These are phyloP conservation scores for Calonectria ilicicola DNA, from an alignment of 2,329 filamentous ascomycete species.

Conservation along the genomic window DNA sequence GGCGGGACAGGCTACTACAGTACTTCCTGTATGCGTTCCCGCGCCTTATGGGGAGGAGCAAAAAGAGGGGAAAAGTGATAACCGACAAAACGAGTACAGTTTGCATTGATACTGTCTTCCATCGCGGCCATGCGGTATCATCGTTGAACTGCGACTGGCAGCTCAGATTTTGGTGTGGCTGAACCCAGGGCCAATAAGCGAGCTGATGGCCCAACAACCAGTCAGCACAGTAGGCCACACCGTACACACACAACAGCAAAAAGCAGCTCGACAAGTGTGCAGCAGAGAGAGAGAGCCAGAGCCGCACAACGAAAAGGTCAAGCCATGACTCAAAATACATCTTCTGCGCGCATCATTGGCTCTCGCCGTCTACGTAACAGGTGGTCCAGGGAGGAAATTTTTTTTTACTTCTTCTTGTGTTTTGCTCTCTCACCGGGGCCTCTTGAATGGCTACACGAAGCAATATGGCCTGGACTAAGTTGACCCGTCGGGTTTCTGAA, in stretches of 20 bases:
- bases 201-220: not conserved
- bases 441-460: not conserved
- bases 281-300: not conserved
- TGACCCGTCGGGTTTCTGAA: not conserved
- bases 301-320: constrained; percentile 1
- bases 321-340: constrained; percentile 11
- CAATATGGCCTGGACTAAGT: not conserved
- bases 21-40: constrained; percentile 1
- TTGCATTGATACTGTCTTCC: constrained; percentile 14
- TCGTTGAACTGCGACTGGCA: constrained; percentile 1
- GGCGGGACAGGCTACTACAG: not conserved
- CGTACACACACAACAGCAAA: not conserved
- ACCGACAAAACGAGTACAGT: constrained; percentile 7
- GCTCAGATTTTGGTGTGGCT: not conserved
- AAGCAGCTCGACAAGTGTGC: not conserved
- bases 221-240: not conserved
- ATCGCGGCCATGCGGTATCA: not conserved
- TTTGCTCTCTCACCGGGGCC: not conserved
- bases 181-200: not conserved
- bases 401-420: not conserved
- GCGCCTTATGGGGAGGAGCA: not conserved
- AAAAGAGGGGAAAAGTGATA: not conserved
- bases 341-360: not conserved
- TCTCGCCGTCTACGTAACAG: not conserved
- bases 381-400: not conserved